Conservation (phyloP, 768 basidiomycete genomes). For the Amanita jacksonii region DNA sequence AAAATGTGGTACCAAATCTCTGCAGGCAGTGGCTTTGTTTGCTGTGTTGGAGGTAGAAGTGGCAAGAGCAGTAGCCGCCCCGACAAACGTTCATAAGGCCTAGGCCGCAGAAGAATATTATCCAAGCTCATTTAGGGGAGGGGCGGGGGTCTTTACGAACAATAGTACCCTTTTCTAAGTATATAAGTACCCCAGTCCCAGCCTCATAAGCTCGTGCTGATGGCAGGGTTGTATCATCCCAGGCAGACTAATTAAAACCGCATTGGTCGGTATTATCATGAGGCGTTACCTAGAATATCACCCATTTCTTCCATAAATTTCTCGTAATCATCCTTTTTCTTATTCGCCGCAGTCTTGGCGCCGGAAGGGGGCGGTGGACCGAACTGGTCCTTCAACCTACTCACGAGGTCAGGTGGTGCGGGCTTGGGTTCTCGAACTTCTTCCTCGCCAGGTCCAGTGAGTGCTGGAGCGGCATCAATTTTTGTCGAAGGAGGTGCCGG, state of each 20-base stretch:
- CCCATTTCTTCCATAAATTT: constrained; percentile 72
- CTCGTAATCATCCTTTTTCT: constrained; percentile 59
- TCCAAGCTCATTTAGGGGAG: constrained; percentile 29
- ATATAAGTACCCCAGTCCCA: too few relatives aligned
- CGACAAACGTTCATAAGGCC: constrained; percentile 51
- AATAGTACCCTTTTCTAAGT: too few relatives aligned
- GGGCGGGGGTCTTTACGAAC: too few relatives aligned
- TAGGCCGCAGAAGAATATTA: constrained; percentile 49
- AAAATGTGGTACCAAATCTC: constrained; percentile 70
- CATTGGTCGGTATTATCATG: too few relatives aligned
- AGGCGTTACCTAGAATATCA: constrained; percentile 38
- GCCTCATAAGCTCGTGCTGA: too few relatives aligned
- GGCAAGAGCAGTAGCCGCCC: constrained; percentile 60
- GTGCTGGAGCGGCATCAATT: constrained; percentile 57
- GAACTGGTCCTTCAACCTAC: constrained; percentile 51
- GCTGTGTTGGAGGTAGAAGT: constrained; percentile 47
- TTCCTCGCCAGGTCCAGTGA: constrained; percentile 26
- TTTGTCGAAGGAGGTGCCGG: constrained; percentile 26
- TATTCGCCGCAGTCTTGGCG: constrained; percentile 22
- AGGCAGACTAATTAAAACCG: neutral
- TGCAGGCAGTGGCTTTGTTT: constrained; percentile 46
- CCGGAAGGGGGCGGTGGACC: constrained; percentile 28
- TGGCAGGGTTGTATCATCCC: neutral
- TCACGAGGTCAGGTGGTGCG: constrained; percentile 58
- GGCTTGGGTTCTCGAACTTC: constrained; percentile 22